Percentiles rank a stretch among this genome's conserved stretches.
Evolutionary conservation across 202 grass and related monocot genomes (phyloP).

Genomic region (Saccharum hybrid): DNA sequence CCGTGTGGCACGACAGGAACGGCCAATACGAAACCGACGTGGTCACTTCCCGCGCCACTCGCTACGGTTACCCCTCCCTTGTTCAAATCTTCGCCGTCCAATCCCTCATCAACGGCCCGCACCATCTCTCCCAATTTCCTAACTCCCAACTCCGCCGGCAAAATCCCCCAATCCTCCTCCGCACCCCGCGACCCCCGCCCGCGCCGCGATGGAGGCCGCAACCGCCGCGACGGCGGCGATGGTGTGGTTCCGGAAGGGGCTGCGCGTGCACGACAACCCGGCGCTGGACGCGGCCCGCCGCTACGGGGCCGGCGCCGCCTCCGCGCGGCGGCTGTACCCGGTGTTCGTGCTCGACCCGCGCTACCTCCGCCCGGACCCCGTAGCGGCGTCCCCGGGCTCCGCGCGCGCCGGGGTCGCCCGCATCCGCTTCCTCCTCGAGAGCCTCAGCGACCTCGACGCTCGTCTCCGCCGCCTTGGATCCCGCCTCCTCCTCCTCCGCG

Average conservation of each 20-base stretch:
- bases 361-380: constrained; percentile 71
- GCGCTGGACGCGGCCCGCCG: constrained; percentile 67
- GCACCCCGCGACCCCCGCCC: background rate
- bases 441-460: constrained; percentile 74
- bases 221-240: constrained; percentile 63
- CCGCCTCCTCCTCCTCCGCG: constrained; percentile 69
- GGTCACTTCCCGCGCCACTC: constrained; percentile 46
- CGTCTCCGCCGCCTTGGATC: constrained; percentile 67
- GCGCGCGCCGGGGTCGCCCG: constrained; percentile 63
- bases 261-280: constrained; percentile 93
- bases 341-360: constrained; percentile 88
- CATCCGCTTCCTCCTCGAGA: constrained; percentile 86
- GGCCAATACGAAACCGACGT: constrained; percentile 49
- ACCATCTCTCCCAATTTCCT: background rate
- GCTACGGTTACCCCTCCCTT: constrained; percentile 15
- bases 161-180: constrained; percentile 34
- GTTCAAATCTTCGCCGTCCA: constrained; percentile 40
- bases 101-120: constrained; percentile 11
- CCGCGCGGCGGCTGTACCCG: constrained; percentile 64
- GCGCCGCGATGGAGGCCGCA: constrained; percentile 29
- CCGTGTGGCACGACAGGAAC: background rate
- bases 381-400: constrained; percentile 68
- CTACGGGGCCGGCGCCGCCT: constrained; percentile 2
- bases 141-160: background rate
- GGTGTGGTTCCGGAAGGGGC: constrained; percentile 93